Base-by-base conservation (phyloP, 2,329 filamentous ascomycete species). In the Pseudogymnoascus sp. region DNA sequence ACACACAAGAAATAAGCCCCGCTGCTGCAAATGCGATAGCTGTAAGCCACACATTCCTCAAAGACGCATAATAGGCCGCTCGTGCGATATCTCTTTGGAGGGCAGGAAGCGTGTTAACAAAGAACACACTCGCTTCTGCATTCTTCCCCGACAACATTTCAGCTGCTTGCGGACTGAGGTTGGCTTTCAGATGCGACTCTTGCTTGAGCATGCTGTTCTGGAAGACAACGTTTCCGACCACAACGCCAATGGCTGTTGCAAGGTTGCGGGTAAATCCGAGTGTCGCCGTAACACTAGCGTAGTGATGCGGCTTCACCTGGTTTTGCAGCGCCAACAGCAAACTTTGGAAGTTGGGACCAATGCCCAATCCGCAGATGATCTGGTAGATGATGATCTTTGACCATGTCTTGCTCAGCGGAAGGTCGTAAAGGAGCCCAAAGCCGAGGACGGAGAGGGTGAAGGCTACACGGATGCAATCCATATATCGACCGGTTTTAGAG, bases 251-350 rank as follows among this genome's bases (percentile, higher is more conserved):
- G 0, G 79, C 75, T 0, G 79, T 77, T 0, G 77, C 77, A 5
- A 82, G 65, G 19, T 71, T 68, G 66, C 89, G 84, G 6, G 87
- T 79, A 72, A 90, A 90, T 7, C 71, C 71, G 23, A 89, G 87
- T 1, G 85, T 87, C 0, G 86, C 82, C 0, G 87, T 90, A 0
- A 84, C 87, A 1, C 85, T 83, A n/a, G 85, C 88, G 57, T 89
- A 87, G 68, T 90, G 87, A 28, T 81, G 79, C 45, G 80, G 81
- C 23, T 83, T 78, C 28, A 89, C 80, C 61, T 83, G 81, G 21
- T 84, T 83, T 73, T 90, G 88, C 6, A 90, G 77, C 0, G 87
- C 87, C 62, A 90, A 85, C 6, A 90, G 79, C 1, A 87, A 86
- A 1, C 83, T 79, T 71, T 90, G 87, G 75, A 90, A 89, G 69